Conservation (phyloP, 2,329 filamentous ascomycete genomes). For the Zymoseptoria passerinii region DNA sequence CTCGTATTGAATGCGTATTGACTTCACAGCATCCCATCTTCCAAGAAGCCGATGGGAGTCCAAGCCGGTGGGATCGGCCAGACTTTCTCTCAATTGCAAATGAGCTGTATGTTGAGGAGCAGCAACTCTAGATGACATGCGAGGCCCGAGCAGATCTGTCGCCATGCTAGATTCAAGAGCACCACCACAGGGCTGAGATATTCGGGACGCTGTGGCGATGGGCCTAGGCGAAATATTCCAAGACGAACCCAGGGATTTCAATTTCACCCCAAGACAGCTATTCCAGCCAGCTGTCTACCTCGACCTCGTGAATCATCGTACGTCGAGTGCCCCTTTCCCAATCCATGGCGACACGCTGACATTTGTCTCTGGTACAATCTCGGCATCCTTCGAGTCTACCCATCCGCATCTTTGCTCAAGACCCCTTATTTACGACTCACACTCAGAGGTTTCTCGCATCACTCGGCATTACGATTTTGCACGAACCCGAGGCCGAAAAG, state of each 20-base stretch:
- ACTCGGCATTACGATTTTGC: no score
- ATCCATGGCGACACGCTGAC: neutral
- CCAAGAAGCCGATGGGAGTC: neutral
- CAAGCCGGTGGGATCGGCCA: neutral
- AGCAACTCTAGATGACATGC: neutral
- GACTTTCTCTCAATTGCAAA: neutral
- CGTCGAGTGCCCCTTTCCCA: neutral
- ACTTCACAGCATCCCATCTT: neutral
- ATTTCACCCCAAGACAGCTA: constrained; percentile 29
- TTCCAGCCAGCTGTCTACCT: constrained; percentile 68
- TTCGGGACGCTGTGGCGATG: no score
- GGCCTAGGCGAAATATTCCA: no score
- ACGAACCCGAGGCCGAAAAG: no score
- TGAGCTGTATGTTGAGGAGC: neutral
- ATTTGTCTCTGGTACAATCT: neutral
- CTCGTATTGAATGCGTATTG: neutral
- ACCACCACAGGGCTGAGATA: neutral
- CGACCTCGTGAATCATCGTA: constrained; percentile 52
- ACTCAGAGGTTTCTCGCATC: no score
- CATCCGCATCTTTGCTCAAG: no score
- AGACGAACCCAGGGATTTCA: no score
- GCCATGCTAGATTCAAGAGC: neutral
- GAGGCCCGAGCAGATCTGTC: neutral
- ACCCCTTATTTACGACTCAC: no score
- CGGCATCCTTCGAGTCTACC: no score